Evolutionary conservation across 495 filamentous ascomycete species (phyloP).

Genomic region (Neurospora africana): DNA sequence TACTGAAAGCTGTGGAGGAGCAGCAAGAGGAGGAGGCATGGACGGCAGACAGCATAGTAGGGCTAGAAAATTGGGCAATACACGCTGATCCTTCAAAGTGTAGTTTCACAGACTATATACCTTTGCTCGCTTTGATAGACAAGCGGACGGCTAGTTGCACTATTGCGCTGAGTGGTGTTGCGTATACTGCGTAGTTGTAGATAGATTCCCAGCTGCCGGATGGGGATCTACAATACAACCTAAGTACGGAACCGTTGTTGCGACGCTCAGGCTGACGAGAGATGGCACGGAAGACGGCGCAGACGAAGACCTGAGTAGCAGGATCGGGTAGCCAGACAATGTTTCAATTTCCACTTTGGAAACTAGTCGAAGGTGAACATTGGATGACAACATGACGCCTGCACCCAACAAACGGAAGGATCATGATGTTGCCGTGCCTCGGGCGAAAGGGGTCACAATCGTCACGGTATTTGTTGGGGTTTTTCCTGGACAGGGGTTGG

Average conservation of each 20-base stretch:
- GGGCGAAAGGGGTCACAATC: slow-evolving; percentile 9
- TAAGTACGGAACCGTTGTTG: neutral
- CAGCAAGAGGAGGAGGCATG: neutral
- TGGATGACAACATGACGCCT: neutral
- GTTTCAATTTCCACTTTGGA: neutral
- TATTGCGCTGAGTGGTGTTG: neutral
- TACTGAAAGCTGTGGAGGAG: neutral
- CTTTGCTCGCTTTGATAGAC: neutral
- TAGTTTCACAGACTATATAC: neutral
- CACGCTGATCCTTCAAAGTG: neutral
- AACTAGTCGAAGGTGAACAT: neutral
- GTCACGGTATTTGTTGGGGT: neutral
- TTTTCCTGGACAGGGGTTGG: neutral
- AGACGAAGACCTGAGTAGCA: neutral
- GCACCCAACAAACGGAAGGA: neutral
- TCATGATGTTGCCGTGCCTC: slow-evolving; percentile 3
- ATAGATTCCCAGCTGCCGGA: neutral
- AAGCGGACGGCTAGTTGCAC: neutral
- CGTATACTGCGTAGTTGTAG: neutral
- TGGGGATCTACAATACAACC: neutral
- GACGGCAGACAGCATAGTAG: neutral
- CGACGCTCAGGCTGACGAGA: neutral
- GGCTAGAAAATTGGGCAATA: neutral
- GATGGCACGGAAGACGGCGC: neutral
- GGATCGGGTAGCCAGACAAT: neutral